Evolutionary conservation across 306 rosid genomes (phyloP), one percentile per base, ranked within the genome.

Genomic region (Begonia peltatifolia): DNA sequence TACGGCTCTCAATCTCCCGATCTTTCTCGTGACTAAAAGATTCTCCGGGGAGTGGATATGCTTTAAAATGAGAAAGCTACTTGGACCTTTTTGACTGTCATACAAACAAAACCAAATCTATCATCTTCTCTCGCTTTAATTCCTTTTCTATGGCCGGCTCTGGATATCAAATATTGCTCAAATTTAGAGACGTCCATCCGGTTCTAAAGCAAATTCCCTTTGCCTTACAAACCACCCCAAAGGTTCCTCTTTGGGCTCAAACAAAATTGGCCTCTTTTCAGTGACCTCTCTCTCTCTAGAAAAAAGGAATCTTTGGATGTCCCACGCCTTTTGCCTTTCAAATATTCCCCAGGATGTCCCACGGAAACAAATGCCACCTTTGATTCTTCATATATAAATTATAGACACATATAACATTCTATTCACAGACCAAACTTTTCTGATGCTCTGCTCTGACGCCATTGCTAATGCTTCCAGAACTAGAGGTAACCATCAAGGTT

Each of bases 401-500:
- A 38, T 69, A 60, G 42, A 56, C 68, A n/a, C 42, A 41, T 36
- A 7, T 52, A 56, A 11, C 61, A 14, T n/a, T 18, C 56, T 62
- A 50, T 51, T 52, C 55, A 55, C 62, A 54, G 1, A 67, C 46
- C 65, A 54, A 42, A 36, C 56, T 76, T 64, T 55, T 63, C 69
- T 63, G 18, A 23, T 53, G 52, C 51, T 50, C 41, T 57, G 46
- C 62, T 55, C 59, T 23, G 52, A 48, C 66, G 50, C 22, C 15
- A 57, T 61, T n/a, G 74, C 72, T 61, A 59, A 80, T 84, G 93
- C 70, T 67, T 63, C 83, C 77, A 18, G 82, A 71, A 59, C 55
- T 82, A 22, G 77, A 83, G 93, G 95, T 87, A 64, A 15, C 64
- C 38, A 50, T 53, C 55, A 46, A 56, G 44, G 14, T 64, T 53